Evolutionary conservation across 257 asterid genomes (phyloP).

Genomic region (Scutellaria minor): DNA sequence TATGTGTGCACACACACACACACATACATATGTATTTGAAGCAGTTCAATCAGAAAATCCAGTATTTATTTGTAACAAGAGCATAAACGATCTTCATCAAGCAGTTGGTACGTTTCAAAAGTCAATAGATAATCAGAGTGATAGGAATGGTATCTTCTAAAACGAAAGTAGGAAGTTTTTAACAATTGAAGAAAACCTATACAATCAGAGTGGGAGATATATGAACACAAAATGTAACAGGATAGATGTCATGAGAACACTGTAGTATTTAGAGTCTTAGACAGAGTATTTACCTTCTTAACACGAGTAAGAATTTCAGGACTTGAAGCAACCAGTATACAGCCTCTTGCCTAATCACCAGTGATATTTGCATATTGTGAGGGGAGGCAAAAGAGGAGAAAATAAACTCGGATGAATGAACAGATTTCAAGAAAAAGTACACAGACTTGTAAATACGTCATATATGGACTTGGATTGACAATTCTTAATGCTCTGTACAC

Average conservation of each 20-base stretch:
- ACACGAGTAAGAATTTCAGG: conserved; percentile 97
- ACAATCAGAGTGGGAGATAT: conserved; percentile 1
- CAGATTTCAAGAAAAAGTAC: conserved; percentile 34
- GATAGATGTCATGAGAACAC: conserved; percentile 26
- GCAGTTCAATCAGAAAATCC: background rate
- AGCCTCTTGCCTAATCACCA: conserved; percentile 84
- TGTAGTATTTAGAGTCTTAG: background rate
- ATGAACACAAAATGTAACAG: conserved; percentile 16
- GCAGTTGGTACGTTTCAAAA: conserved; percentile 6
- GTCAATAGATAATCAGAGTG: background rate
- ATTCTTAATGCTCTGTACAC: conserved; percentile 93
- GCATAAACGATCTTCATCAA: conserved; percentile 2
- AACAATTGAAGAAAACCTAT: background rate
- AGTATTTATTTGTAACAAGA: conserved; percentile 10
- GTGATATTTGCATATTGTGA: conserved; percentile 17
- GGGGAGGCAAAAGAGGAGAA: conserved; percentile 33
- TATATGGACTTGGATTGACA: conserved; percentile 97
- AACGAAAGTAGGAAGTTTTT: background rate
- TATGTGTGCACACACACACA: background rate
- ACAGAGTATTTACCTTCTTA: conserved; percentile 62
- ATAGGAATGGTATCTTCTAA: background rate
- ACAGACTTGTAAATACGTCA: conserved; percentile 92
- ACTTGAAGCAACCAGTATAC: conserved; percentile 95
- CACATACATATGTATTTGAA: background rate
- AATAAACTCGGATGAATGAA: conserved; percentile 19